Percentiles rank a stretch among this genome's conserved stretches.
Conservation (phyloP, 257 asterid species). For the Jasminum sambac region DNA sequence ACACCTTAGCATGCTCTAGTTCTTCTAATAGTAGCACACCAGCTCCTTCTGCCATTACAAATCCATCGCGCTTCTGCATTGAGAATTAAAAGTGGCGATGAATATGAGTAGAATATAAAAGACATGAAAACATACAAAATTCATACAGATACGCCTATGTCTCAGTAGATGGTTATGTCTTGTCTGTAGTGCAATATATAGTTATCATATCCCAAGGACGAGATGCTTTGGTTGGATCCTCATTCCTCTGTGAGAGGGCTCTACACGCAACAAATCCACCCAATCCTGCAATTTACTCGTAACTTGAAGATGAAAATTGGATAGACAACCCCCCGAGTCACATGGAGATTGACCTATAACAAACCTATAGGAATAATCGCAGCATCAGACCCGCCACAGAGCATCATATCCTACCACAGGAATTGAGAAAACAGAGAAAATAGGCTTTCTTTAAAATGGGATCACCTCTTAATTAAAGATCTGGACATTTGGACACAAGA, state of each 20-base stretch:
- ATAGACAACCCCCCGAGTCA: neutral
- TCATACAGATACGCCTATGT: too few species aligned
- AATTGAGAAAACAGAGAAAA: neutral
- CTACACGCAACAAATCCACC: conserved; percentile 53
- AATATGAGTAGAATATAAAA: too few species aligned
- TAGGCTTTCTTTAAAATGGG: neutral
- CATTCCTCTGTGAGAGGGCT: conserved; percentile 41
- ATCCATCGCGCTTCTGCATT: conserved; percentile 43
- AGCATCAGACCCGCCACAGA: conserved; percentile 54
- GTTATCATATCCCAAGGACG: conserved; percentile 47
- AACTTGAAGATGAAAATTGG: neutral
- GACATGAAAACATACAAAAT: too few species aligned
- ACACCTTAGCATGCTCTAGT: conserved; percentile 49
- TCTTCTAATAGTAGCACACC: conserved; percentile 55
- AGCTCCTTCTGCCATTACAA: conserved; percentile 60
- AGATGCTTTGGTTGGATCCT: conserved; percentile 48
- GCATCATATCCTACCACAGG: conserved; percentile 47
- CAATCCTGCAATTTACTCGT: conserved; percentile 31
- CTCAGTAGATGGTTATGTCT: too few species aligned
- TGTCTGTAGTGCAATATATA: too few species aligned
- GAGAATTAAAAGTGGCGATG: too few species aligned
- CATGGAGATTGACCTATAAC: neutral
- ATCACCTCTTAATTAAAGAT: neutral
- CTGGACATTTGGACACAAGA: neutral
- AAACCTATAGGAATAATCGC: conserved; percentile 46